Conservation (phyloP, 2,329 filamentous ascomycete genomes). For the Didymella glomerata region DNA sequence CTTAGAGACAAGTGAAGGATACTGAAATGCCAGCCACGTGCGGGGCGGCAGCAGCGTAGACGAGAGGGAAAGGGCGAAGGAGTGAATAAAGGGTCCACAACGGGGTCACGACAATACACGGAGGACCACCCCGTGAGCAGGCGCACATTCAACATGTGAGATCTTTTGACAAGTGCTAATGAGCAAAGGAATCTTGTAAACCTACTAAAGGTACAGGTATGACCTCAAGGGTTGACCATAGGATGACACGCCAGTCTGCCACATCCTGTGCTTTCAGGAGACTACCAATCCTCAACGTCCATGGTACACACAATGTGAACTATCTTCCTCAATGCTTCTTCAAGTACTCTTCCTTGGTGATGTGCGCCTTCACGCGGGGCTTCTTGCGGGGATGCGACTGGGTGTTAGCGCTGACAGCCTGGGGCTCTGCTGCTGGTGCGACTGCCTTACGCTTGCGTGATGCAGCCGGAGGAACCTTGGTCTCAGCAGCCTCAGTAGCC, state of each 20-base stretch:
- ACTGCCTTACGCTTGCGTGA: not conserved
- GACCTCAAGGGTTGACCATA: not conserved
- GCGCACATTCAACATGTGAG: too few species aligned
- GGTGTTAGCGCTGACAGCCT: not conserved
- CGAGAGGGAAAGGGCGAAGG: too few species aligned
- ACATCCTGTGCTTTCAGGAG: not conserved
- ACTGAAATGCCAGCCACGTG: not conserved
- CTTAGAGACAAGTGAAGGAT: not conserved
- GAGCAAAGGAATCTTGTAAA: not conserved
- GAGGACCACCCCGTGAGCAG: too few species aligned
- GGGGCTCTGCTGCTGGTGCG: not conserved
- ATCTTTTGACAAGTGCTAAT: too few species aligned
- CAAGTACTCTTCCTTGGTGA: conserved; percentile 1
- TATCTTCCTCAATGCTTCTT: not conserved
- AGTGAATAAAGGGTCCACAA: not conserved
- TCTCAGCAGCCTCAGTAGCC: not conserved
- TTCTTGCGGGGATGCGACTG: conserved; percentile 3
- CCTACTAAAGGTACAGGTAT: not conserved
- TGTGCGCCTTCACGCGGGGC: conserved; percentile 2
- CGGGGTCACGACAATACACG: not conserved
- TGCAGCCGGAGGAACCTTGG: not conserved
- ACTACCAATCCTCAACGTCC: not conserved
- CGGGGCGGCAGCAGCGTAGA: not conserved
- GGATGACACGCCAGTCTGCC: not conserved
- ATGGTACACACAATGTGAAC: not conserved